Evolutionary conservation across 2,329 filamentous ascomycete species (phyloP).

Genomic region (Clarireedia sp.): DNA sequence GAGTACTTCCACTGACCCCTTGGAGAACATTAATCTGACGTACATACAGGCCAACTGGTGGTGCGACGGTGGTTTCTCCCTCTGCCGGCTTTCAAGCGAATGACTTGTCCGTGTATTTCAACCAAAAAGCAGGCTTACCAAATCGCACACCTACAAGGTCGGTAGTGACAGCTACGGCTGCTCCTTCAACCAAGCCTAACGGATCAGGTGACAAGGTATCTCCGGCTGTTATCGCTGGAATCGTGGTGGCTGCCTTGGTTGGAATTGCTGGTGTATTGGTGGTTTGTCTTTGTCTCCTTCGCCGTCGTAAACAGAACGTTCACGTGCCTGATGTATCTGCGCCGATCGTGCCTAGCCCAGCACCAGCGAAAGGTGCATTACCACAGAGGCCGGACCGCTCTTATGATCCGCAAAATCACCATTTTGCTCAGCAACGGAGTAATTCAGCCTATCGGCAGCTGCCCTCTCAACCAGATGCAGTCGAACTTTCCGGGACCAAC

Average conservation of each 20-base stretch:
- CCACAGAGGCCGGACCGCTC: conserved; percentile 11
- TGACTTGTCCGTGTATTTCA: conserved; percentile 47
- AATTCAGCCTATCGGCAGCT: not conserved
- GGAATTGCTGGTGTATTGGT: not conserved
- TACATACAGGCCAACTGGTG: conserved; percentile 35
- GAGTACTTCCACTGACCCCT: conserved; percentile 2
- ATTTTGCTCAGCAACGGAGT: not conserved
- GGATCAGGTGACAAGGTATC: conserved; percentile 21
- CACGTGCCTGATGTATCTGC: conserved; percentile 2
- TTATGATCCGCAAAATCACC: conserved; percentile 12
- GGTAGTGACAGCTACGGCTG: conserved; percentile 11
- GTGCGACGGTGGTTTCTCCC: conserved; percentile 45
- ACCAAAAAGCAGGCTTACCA: conserved; percentile 38
- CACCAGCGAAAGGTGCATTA: not conserved
- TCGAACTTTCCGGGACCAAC: conserved; percentile 1
- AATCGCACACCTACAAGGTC: conserved; percentile 43
- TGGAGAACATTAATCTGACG: conserved; percentile 1
- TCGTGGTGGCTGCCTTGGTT: conserved; percentile 32
- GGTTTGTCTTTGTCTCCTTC: conserved; percentile 29
- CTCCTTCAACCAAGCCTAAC: conserved; percentile 21
- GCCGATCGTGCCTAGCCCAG: conserved; percentile 2
- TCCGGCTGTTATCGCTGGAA: conserved; percentile 37
- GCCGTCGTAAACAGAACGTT: conserved; percentile 12
- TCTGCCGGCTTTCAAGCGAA: conserved; percentile 39
- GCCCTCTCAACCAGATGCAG: not conserved